phyloP scores from a whole-genome alignment of 2,329 filamentous ascomycete species.

The Rutstroemia sydowiana region DNA sequence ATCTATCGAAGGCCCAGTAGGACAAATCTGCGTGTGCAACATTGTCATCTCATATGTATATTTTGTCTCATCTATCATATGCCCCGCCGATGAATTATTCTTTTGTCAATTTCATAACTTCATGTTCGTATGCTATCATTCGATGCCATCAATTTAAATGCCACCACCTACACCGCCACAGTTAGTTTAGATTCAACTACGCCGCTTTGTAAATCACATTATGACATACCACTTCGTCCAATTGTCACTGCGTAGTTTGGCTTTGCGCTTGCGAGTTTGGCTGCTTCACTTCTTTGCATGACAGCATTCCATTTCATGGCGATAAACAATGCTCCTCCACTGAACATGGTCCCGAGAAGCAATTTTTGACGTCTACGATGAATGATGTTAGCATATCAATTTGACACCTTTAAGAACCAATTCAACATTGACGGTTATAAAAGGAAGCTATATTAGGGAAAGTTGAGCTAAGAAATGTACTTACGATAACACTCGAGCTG shows the following conservation, averaged over 20 bases:
- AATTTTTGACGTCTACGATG: constrained; percentile 25
- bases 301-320: constrained; percentile 30
- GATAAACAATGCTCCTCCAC: constrained; percentile 23
- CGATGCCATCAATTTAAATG: neutral
- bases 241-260: constrained; percentile 26
- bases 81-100: neutral
- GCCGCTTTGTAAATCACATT: neutral
- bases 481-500: constrained; percentile 9
- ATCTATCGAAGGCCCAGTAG: neutral
- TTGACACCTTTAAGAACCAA: neutral
- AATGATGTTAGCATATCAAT: neutral
- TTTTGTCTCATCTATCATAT: neutral
- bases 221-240: constrained; percentile 27
- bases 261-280: constrained; percentile 25
- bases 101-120: neutral
- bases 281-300: constrained; percentile 27
- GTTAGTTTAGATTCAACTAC: neutral
- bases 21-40: neutral
- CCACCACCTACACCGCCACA: neutral
- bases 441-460: neutral
- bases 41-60: neutral
- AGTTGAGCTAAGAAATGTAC: neutral
- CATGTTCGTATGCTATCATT: neutral
- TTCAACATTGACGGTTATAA: no score
- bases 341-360: constrained; percentile 24